Evolutionary conservation across 148 eudicot species (phyloP), one percentile per base, ranked within the genome.

Genomic region (Polygonum aviculare): DNA sequence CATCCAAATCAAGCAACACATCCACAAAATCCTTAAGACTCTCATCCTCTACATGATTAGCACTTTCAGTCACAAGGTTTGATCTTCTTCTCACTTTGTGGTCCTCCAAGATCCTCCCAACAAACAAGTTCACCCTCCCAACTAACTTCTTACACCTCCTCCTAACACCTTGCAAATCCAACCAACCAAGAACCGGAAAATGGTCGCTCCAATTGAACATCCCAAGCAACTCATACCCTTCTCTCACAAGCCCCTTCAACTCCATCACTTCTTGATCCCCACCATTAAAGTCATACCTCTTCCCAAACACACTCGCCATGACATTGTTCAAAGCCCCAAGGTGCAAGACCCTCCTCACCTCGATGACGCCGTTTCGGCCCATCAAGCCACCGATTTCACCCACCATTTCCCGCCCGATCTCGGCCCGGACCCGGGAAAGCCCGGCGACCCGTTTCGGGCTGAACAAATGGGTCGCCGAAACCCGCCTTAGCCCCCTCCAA

Each of bases 171-270:
- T 95, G 97, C 54, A 92, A 77, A 80, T 95, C 98, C 39, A 95
- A 51, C 92, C 89, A 89, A 0, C 91, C 88, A 33, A 95, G 14
- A 18, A 87, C 55, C 3, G 91, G 90, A 76, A 95, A 95, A 80
- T 95, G 98, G 79, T 92, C 98, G 49, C 86, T 87, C 97, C 97
- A 95, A 57, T 95, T 95, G 44, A 95, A 92, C 0, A 87, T 74
- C 22, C 97, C 96, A 2, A 95, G 84, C 41, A 95, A 7, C 47
- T 88, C 94, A 74, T 95, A 95, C 77, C 98, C 98, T 86, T 95
- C 94, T 0, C 79, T 88, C 10, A 95, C 98, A 35, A 95, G 62
- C n/a, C 77, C 80, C 49, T 89, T 89, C 4, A 93, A 79, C 49
- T 84, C 78, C 0, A 60, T 79, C 0, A 26, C 31, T 0, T 52